Evolutionary conservation across 176 grass and related monocot species (phyloP).

Genomic region (Hsuehochloa calcarea): DNA sequence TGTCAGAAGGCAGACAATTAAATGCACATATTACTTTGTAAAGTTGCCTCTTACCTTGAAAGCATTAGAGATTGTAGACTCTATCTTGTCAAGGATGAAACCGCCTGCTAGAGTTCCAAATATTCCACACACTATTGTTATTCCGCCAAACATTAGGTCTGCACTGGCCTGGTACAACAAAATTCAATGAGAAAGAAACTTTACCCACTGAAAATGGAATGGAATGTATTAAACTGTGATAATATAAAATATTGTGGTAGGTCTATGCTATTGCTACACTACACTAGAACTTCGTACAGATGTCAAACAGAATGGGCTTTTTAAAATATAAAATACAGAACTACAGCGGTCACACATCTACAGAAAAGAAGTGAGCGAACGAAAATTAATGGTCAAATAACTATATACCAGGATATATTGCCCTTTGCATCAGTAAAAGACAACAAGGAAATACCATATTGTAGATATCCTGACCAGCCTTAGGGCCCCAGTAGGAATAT

Average conservation of each 20-base stretch:
- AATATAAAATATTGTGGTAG: background rate
- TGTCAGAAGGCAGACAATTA: conserved; percentile 8
- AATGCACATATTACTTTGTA: conserved; percentile 1
- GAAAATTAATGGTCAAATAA: conserved; percentile 1
- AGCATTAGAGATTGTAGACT: conserved; percentile 83
- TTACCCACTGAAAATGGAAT: conserved; percentile 7
- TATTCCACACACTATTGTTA: conserved; percentile 98
- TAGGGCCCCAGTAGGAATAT: conserved; percentile 99
- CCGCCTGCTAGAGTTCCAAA: conserved; percentile 92
- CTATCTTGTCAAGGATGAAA: conserved; percentile 77
- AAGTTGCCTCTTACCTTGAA: conserved; percentile 69
- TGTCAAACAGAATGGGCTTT: background rate
- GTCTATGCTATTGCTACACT: conserved; percentile 19
- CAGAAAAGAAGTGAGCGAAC: background rate
- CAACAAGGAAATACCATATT: conserved; percentile 66
- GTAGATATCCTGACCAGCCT: conserved; percentile 90
- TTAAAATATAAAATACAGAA: conserved; percentile 19
- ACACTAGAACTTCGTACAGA: background rate
- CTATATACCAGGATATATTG: background rate
- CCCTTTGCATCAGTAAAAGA: background rate
- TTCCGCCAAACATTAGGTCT: conserved; percentile 92
- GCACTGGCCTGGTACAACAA: conserved; percentile 73
- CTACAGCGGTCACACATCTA: background rate
- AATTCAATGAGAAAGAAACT: conserved; percentile 41
- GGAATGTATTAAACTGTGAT: background rate